Evolutionary conservation across 805 yeast species (phyloP), one percentile per base, ranked within the genome.

Genomic region (Blastobotrys attinorum): DNA sequence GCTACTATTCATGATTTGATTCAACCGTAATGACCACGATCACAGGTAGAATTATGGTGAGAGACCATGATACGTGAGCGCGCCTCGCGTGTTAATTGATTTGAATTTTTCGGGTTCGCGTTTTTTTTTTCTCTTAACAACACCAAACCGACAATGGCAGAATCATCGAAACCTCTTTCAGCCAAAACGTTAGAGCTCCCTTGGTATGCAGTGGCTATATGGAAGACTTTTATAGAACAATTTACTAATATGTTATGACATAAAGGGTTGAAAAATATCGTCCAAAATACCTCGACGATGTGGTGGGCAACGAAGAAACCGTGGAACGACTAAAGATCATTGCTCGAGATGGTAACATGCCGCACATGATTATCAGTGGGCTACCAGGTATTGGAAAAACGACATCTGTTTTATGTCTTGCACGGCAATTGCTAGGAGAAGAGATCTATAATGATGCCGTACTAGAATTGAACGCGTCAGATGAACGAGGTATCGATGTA

Each of bases 331-430:
- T 92, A 43, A 76, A 81, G 55, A 76, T 86, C 47, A 89, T 92
- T 41, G 96, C 94, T 3, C 65, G 75, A 39, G 96, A 89, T 56
- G 98, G 98, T 25, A 92, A 92, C 64, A 83, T 92, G 86, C 97
- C 98, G 1, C 96, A 92, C 64, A 70, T 92, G 75, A 89, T 92
- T 54, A 83, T 92, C 37, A 82, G 92, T n/a, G 72, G 98, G 2
- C 67, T 87, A 37, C 98, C 98, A 2, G 98, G 98, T 53, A 90
- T 92, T 44, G 98, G 98, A 34, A 92, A 92, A 61, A 92, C 98
- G 2, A 92, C 98, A 0, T 83, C 96, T 2, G 77, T 92, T 4
- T 85, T 84, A 48, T 89, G 97, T 66, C 72, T 92, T 22, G 97
- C 97, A 0, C 73, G 77, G 42, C 95, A 84, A 57, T 64, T 92